A percentile compares a stretch with the other conserved stretches of the same genome.
Evolutionary conservation across 2,329 filamentous ascomycete genomes (phyloP).

Genomic region (Pyricularia sp.): DNA sequence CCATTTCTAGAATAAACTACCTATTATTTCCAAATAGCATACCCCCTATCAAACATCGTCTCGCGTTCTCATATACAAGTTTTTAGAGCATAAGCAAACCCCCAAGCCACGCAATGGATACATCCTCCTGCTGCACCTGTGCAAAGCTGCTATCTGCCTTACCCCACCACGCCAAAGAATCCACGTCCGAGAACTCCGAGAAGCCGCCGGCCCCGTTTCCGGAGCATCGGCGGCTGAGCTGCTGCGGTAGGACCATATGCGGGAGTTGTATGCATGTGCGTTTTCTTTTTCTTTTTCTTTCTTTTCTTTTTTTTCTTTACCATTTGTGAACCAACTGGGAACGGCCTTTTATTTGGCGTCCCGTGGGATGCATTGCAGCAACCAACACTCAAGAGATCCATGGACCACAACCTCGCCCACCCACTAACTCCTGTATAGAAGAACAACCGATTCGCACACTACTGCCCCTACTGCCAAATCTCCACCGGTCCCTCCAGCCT

Average conservation of each 20-base stretch:
- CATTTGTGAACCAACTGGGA: too few species aligned
- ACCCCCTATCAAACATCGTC: too few species aligned
- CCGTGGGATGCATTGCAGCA: too few species aligned
- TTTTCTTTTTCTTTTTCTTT: not conserved
- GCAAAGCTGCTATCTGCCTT: slow-evolving; percentile 49
- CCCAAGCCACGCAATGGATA: slow-evolving; percentile 17
- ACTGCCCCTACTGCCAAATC: slow-evolving; percentile 71
- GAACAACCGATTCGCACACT: slow-evolving; percentile 57
- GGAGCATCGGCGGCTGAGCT: slow-evolving; percentile 52
- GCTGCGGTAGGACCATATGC: slow-evolving; percentile 65
- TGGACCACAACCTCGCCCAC: too few species aligned
- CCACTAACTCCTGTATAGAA: slow-evolving; percentile 25
- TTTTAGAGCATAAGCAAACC: not conserved
- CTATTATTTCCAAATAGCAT: too few species aligned
- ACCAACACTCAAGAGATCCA: too few species aligned
- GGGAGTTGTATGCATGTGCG: slow-evolving; percentile 56
- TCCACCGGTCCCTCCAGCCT: slow-evolving; percentile 46
- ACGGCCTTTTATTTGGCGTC: too few species aligned
- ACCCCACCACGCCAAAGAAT: slow-evolving; percentile 22
- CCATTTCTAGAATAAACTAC: not conserved
- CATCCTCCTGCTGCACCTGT: slow-evolving; percentile 61
- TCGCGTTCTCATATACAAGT: not conserved
- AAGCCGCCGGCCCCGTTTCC: slow-evolving; percentile 21
- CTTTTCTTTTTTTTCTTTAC: not conserved
- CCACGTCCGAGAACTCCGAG: not conserved